A percentile compares a stretch with the other conserved stretches of the same genome.
Evolutionary conservation across 139 green algal genomes (phyloP).

Genomic region (Chlorella ohadii): DNA sequence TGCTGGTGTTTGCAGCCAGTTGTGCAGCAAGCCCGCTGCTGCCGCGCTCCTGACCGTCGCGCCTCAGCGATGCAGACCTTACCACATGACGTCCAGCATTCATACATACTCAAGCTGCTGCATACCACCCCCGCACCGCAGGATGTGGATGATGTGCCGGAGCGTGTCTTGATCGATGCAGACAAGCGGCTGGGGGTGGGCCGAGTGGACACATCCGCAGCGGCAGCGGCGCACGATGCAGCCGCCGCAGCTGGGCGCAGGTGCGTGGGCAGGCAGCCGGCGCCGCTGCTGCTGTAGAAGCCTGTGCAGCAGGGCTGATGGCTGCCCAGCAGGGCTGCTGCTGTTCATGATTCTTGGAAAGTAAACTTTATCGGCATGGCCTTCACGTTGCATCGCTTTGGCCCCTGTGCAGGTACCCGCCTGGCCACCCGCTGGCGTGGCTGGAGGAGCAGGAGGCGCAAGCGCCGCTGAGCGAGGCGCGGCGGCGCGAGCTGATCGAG

Average conservation of each 20-base stretch:
- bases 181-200: conserved; percentile 45
- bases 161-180: conserved; percentile 52
- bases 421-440: conserved; percentile 58
- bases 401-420: conserved; percentile 22
- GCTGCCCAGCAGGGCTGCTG: too few relatives aligned
- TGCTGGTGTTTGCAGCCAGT: too few relatives aligned
- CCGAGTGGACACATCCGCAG: conserved; percentile 36
- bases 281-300: background rate
- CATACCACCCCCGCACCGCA: too few relatives aligned
- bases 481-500: conserved; percentile 74
- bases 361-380: too few relatives aligned
- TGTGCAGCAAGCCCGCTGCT: too few relatives aligned
- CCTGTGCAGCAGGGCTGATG: too few relatives aligned
- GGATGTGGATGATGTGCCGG: conserved; percentile 31
- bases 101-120: too few relatives aligned
- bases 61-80: too few relatives aligned
- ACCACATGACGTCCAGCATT: too few relatives aligned
- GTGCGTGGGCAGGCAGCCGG: background rate
- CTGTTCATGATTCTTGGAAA: too few relatives aligned
- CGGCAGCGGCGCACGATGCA: conserved; percentile 4
- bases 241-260: conserved; percentile 13
- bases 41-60: too few relatives aligned
- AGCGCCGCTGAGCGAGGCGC: conserved; percentile 50
- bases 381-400: too few relatives aligned
- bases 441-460: conserved; percentile 46